These are phyloP conservation scores for Calamus simplicifolius DNA, from an alignment of 176 grass and related monocot species.

Conservation along the genomic window DNA sequence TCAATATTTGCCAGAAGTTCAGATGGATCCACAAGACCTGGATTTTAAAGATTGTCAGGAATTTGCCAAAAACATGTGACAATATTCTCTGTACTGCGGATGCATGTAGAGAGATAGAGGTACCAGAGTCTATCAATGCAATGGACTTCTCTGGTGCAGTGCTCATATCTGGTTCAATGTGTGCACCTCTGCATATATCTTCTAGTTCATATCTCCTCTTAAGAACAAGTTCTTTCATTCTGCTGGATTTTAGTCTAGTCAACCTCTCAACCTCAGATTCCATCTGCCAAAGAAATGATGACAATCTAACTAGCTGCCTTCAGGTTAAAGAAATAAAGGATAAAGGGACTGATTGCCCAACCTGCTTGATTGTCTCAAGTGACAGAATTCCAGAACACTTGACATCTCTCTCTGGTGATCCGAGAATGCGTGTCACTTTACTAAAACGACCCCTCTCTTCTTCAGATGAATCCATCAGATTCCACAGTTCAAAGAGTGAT, in stretches of 20 bases:
- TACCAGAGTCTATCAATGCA: constrained; percentile 91
- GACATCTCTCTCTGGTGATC: constrained; percentile 57
- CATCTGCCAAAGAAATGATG: constrained; percentile 35
- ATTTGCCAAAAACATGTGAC: no score
- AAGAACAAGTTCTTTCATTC: constrained; percentile 97
- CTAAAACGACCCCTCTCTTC: constrained; percentile 58
- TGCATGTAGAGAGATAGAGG: background rate
- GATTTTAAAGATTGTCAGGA: constrained; percentile 8
- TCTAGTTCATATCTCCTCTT: constrained; percentile 90
- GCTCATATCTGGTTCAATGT: constrained; percentile 77
- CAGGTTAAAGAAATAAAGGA: constrained; percentile 1
- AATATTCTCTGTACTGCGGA: no score
- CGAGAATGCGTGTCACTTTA: constrained; percentile 42
- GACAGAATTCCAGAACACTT: constrained; percentile 57
- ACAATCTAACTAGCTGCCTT: background rate
- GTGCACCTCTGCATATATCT: constrained; percentile 69
- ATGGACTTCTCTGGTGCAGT: constrained; percentile 75
- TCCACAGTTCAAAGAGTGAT: constrained; percentile 71
- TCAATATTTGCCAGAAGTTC: constrained; percentile 89
- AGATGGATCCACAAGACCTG: constrained; percentile 93
- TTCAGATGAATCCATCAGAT: constrained; percentile 88
- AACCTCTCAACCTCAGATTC: constrained; percentile 76
- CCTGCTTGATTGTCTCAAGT: constrained; percentile 68
- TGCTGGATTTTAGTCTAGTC: constrained; percentile 60
- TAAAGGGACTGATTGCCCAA: constrained; percentile 16